Evolutionary conservation across 2,329 filamentous ascomycete genomes (phyloP).

Genomic region (Exophiala aquamarina): DNA sequence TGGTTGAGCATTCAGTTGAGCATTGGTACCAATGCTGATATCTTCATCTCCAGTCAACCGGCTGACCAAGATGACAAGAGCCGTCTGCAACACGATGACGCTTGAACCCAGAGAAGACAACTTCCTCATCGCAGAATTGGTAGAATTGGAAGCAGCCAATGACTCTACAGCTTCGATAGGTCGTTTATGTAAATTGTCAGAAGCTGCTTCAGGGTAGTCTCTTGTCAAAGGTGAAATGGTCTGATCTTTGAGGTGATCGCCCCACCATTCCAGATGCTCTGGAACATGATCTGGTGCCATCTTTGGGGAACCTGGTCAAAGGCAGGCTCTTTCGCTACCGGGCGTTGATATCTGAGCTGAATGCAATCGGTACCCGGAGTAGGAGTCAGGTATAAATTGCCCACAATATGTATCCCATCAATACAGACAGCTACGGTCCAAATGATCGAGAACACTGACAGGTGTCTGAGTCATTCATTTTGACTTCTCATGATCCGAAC

Average conservation of each 20-base stretch:
- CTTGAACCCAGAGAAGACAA: conserved; percentile 36
- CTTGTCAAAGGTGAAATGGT: conserved; percentile 45
- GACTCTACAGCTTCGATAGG: conserved; percentile 45
- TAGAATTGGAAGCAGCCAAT: conserved; percentile 37
- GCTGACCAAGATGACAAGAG: conserved; percentile 45
- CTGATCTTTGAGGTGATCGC: conserved; percentile 41
- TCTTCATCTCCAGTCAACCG: conserved; percentile 51
- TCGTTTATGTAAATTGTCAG: conserved; percentile 34
- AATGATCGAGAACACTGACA: too few species aligned
- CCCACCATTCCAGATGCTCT: conserved; percentile 41
- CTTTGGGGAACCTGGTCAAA: too few species aligned
- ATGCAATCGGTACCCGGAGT: too few species aligned
- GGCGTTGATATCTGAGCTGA: too few species aligned
- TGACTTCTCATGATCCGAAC: too few species aligned
- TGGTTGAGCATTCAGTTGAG: conserved; percentile 43
- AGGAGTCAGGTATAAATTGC: too few species aligned
- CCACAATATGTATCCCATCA: too few species aligned
- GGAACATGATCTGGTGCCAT: conserved; percentile 15
- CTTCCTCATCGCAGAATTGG: conserved; percentile 39
- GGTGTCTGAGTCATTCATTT: too few species aligned
- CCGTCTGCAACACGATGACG: conserved; percentile 44
- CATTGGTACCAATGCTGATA: conserved; percentile 47
- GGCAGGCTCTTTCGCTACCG: too few species aligned
- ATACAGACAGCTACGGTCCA: too few species aligned
- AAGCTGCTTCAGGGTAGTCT: conserved; percentile 42